phyloP scores from a whole-genome alignment of 768 basidiomycete genomes.

The Pholiota molesta region DNA sequence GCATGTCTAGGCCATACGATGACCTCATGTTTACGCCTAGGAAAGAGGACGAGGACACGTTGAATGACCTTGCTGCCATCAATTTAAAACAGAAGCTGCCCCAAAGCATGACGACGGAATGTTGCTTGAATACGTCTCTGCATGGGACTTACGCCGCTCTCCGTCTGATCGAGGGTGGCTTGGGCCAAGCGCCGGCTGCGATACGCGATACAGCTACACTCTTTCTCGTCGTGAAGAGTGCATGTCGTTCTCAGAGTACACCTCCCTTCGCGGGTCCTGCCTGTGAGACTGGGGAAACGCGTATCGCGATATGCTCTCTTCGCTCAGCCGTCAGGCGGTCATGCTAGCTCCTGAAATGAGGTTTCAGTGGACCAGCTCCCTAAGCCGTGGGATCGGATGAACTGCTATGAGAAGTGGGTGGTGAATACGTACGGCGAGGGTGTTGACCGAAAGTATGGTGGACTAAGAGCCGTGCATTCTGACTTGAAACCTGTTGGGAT shows the following conservation, averaged over 20 bases:
- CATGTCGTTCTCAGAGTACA: slow-evolving; percentile 32
- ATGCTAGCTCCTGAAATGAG: not conserved
- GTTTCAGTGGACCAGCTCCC: slow-evolving; percentile 5
- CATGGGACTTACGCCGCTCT: slow-evolving; percentile 37
- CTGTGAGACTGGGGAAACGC: slow-evolving; percentile 24
- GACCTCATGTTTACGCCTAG: slow-evolving; percentile 24
- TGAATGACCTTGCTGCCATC: slow-evolving; percentile 23
- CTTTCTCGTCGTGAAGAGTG: slow-evolving; percentile 17
- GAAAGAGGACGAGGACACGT: slow-evolving; percentile 10
- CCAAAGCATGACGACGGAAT: slow-evolving; percentile 43
- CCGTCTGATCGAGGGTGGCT: slow-evolving; percentile 48
- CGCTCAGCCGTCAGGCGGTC: not conserved
- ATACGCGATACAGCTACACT: not conserved
- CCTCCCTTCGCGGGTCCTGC: slow-evolving; percentile 24
- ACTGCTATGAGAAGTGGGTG: slow-evolving; percentile 40
- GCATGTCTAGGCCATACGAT: slow-evolving; percentile 23
- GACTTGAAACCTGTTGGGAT: slow-evolving; percentile 44
- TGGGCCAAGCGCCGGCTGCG: slow-evolving; percentile 25
- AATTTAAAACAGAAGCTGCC: slow-evolving; percentile 45
- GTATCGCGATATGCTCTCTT: slow-evolving; percentile 28
- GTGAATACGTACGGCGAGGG: slow-evolving; percentile 41
- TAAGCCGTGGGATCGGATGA: slow-evolving; percentile 16
- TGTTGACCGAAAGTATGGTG: slow-evolving; percentile 40
- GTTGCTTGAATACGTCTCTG: slow-evolving; percentile 38
- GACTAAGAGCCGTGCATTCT: slow-evolving; percentile 41